phyloP scores from a whole-genome alignment of 2,329 filamentous ascomycete genomes.

The Venturia nashicola region DNA sequence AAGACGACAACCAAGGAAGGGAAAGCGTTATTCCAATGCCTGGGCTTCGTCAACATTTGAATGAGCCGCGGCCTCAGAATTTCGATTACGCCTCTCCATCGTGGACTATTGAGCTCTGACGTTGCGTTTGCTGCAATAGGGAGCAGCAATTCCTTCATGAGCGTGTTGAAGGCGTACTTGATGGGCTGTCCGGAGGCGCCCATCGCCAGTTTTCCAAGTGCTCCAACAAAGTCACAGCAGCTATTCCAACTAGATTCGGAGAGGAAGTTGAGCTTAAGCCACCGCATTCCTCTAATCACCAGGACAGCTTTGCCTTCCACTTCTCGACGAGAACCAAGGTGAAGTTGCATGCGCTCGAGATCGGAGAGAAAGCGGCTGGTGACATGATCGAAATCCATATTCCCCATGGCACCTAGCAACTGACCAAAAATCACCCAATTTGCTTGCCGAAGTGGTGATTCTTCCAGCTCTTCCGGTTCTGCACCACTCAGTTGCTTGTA shows the following conservation, averaged over 20 bases:
- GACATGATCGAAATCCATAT: slow-evolving; percentile 77
- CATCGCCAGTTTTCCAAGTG: slow-evolving; percentile 69
- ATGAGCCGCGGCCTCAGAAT: slow-evolving; percentile 65
- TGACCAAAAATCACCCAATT: slow-evolving; percentile 96
- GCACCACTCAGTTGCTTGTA: slow-evolving; percentile 89
- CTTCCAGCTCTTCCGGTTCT: slow-evolving; percentile 66
- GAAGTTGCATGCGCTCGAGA: slow-evolving; percentile 64
- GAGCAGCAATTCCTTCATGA: slow-evolving; percentile 74
- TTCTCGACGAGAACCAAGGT: slow-evolving; percentile 60
- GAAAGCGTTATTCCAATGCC: slow-evolving; percentile 83
- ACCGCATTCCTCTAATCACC: slow-evolving; percentile 82
- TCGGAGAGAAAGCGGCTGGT: slow-evolving; percentile 71
- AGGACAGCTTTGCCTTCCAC: slow-evolving; percentile 75
- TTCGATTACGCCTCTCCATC: slow-evolving; percentile 77
- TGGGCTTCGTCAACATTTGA: slow-evolving; percentile 80
- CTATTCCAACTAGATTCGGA: slow-evolving; percentile 69
- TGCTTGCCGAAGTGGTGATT: slow-evolving; percentile 73
- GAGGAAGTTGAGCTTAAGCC: slow-evolving; percentile 63
- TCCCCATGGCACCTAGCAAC: slow-evolving; percentile 90
- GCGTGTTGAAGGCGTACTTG: slow-evolving; percentile 89
- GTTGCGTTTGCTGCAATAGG: slow-evolving; percentile 74
- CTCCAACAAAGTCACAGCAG: slow-evolving; percentile 79
- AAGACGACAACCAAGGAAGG: slow-evolving; percentile 77
- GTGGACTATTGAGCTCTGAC: slow-evolving; percentile 64
- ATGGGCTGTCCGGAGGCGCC: slow-evolving; percentile 78